These are phyloP conservation scores for Davidsoniella neocaledoniae DNA, from an alignment of 2,329 filamentous ascomycete genomes.

Conservation along the genomic window DNA sequence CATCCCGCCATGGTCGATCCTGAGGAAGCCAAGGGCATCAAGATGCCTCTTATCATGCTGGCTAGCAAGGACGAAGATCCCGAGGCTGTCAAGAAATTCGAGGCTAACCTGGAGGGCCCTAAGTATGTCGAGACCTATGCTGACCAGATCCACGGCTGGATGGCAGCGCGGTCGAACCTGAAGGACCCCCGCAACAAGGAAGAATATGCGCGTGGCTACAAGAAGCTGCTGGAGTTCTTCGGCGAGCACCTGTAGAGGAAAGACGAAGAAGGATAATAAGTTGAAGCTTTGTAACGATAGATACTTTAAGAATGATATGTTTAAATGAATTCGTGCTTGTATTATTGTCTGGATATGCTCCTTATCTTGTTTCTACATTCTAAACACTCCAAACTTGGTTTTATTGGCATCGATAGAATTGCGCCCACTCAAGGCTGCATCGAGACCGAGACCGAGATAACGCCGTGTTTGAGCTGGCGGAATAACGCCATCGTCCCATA, in stretches of 20 bases:
- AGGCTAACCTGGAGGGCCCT: slow-evolving; percentile 32
- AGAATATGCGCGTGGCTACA: slow-evolving; percentile 46
- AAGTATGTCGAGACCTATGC: slow-evolving; percentile 49
- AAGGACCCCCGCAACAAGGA: slow-evolving; percentile 38
- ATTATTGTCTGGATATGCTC: no score
- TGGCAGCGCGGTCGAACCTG: slow-evolving; percentile 48
- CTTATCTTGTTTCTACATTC: slow-evolving; percentile 41
- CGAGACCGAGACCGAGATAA: slow-evolving; percentile 56
- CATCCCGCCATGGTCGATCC: slow-evolving; percentile 50
- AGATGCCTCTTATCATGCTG: slow-evolving; percentile 43
- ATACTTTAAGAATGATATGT: not conserved
- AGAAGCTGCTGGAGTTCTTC: slow-evolving; percentile 41
- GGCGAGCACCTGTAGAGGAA: slow-evolving; percentile 28
- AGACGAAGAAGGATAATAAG: not conserved
- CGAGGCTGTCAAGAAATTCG: slow-evolving; percentile 38
- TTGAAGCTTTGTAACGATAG: not conserved
- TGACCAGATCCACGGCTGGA: slow-evolving; percentile 58
- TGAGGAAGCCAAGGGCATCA: slow-evolving; percentile 41
- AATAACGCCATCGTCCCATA: slow-evolving; percentile 81
- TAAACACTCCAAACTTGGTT: slow-evolving; percentile 64
- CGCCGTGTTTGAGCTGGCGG: slow-evolving; percentile 58
- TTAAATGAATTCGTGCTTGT: not conserved
- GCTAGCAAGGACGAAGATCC: slow-evolving; percentile 48
- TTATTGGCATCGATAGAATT: slow-evolving; percentile 42
- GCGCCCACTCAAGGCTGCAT: slow-evolving; percentile 52